Evolutionary conservation across 192 early-diverging fungal genomes (phyloP), one percentile per base, ranked within the genome.

Genomic region (Linnemannia exigua): DNA sequence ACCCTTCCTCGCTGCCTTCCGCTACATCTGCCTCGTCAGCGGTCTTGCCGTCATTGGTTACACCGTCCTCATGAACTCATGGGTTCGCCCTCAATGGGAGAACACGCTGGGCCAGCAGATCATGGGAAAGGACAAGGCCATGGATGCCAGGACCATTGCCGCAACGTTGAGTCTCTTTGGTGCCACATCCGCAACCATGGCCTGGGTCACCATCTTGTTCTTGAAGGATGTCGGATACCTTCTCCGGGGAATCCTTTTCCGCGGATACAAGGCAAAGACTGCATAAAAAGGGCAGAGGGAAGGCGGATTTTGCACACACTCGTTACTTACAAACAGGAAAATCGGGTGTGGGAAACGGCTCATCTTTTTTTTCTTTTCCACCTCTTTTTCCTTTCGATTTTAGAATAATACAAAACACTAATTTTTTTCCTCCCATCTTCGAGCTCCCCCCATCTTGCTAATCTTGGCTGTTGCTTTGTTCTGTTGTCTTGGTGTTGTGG

Each of bases 11-110:
- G 58, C 58, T 14, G 12, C 28, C 58, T 63, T 63, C 14, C 58
- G 58, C 58, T 63, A 63, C 28, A 12, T 8, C 22, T 63, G 58
- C 28, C 58, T 63, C 58, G 58, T 63, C 28, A 25, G 58, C 0
- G 58, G 58, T 63, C 58, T 63, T 25, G 25, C 58, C 28, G 12
- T 63, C 12, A 63, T 63, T 31, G 58, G 25, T 12, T 63, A 63
- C 58, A 63, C 58, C 28, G 58, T 63, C 58, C 58, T 63, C 28
- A 63, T 63, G 28, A 63, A 63, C 58, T 63, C 58, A 14, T 63
- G 58, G 58, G 58, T 63, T 31, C 58, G 58, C 58, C 58, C 58
- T 63, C 58, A 63, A 25, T 63, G 58, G 58, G 58, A 63, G 14
- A 63, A 15, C 11, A 2, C 58, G 11, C 31, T 63, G 58, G 58